Evolutionary conservation across 352 stramenopile genomes (phyloP).

Genomic region (Stephanocyclus meneghinianus): DNA sequence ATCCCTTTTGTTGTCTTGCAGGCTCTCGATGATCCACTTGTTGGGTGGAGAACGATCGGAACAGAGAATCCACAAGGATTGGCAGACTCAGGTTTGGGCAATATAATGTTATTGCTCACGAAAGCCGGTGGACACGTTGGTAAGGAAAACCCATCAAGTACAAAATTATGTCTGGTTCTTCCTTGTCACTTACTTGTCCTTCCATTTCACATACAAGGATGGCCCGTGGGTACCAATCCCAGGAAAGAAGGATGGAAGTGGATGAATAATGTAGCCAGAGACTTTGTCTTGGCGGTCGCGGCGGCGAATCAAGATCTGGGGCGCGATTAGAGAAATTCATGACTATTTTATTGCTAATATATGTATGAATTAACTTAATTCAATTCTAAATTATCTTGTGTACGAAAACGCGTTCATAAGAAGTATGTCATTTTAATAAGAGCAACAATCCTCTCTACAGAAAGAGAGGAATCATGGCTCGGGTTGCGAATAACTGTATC

Average conservation of each 20-base stretch:
- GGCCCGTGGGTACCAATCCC: constrained; percentile 31
- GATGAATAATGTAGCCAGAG: constrained; percentile 33
- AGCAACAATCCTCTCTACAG: not conserved
- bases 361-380: no score
- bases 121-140: constrained; percentile 79
- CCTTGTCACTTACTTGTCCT: not conserved
- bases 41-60: constrained; percentile 67
- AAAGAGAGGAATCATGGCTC: not conserved
- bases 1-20: constrained; percentile 78
- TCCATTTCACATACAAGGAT: not conserved
- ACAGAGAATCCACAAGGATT: constrained; percentile 57
- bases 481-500: not conserved
- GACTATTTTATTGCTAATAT: no score
- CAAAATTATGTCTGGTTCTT: not conserved
- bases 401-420: no score
- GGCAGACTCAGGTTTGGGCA: constrained; percentile 47
- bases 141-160: not conserved
- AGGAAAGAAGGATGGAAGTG: constrained; percentile 32
- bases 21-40: constrained; percentile 81
- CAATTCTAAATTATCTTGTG: no score
- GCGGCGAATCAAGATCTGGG: constrained; percentile 6
- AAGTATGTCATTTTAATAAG: no score
- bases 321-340: not conserved
- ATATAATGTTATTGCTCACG: constrained; percentile 72
- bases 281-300: constrained; percentile 30